Evolutionary conservation across 176 grass and related monocot genomes (phyloP).

Genomic region (Thalia dealbata): DNA sequence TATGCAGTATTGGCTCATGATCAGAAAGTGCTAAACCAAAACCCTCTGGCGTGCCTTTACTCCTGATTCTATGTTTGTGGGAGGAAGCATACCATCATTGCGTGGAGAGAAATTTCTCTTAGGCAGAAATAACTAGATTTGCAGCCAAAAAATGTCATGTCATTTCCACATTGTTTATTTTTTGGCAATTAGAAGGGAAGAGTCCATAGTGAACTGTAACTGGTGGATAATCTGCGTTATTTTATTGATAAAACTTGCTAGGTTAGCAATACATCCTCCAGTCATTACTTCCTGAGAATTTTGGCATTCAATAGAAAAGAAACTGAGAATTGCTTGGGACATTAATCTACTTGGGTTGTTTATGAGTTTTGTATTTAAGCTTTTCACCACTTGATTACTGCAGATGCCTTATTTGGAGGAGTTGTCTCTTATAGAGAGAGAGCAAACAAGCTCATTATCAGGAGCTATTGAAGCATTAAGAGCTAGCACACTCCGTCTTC

Average conservation of each 20-base stretch:
- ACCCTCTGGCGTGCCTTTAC: background rate
- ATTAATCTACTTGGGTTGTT: background rate
- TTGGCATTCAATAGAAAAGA: background rate
- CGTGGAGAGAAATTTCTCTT: background rate
- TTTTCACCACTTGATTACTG: slow-evolving; percentile 16
- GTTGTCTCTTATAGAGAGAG: slow-evolving; percentile 62
- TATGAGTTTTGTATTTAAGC: background rate
- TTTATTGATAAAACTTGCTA: background rate
- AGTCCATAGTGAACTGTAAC: background rate
- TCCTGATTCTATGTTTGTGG: no score
- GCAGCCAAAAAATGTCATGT: background rate
- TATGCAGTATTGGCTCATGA: background rate
- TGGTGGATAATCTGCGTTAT: background rate
- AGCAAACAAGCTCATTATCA: slow-evolving; percentile 81
- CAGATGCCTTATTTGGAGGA: slow-evolving; percentile 76
- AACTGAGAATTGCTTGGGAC: background rate
- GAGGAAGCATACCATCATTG: background rate
- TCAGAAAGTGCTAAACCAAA: background rate
- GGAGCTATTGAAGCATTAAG: slow-evolving; percentile 75
- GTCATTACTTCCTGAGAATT: background rate
- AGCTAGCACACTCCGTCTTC: slow-evolving; percentile 94
- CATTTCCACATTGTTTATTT: no score
- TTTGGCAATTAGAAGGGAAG: background rate
- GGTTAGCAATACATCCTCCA: background rate
- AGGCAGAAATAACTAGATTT: background rate